A percentile compares a stretch with the other conserved stretches of the same genome.
These are phyloP conservation scores for Camellia granthamiana DNA, from an alignment of 148 eudicot genomes.

Conservation along the genomic window DNA sequence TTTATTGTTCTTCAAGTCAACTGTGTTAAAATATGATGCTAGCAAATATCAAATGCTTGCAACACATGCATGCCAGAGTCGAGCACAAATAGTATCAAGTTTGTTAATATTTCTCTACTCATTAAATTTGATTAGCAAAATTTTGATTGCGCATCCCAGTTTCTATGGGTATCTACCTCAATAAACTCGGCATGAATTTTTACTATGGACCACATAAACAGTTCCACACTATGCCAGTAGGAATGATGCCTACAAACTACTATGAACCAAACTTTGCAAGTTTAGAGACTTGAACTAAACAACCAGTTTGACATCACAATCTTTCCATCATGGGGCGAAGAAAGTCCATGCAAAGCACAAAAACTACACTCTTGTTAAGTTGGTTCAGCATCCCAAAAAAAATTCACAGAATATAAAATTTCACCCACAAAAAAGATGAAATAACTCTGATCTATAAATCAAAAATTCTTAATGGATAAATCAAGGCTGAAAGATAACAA, in stretches of 20 bases:
- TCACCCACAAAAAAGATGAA: background rate
- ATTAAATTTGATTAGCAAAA: background rate
- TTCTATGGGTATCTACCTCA: too few relatives aligned
- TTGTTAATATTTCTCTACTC: background rate
- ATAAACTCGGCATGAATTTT: background rate
- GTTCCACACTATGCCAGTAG: background rate
- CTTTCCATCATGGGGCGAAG: background rate
- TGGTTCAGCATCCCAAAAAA: background rate
- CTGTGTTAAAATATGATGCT: background rate
- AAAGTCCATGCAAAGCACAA: background rate
- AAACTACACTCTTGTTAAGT: background rate
- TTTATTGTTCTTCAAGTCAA: too few relatives aligned
- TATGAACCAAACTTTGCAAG: background rate
- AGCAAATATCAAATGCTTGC: background rate
- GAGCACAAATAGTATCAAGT: background rate
- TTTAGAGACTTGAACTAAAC: background rate
- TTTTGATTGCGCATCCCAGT: slow-evolving; percentile 2
- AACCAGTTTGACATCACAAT: background rate
- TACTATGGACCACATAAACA: background rate
- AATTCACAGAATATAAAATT: background rate
- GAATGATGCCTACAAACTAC: background rate
- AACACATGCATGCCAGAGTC: background rate
- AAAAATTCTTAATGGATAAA: background rate
- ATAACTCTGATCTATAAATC: background rate
- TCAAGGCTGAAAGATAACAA: background rate